Evolutionary conservation across 352 stramenopile species (phyloP), one percentile per base, ranked within the genome.

Genomic region (Thalassiosira sp.): DNA sequence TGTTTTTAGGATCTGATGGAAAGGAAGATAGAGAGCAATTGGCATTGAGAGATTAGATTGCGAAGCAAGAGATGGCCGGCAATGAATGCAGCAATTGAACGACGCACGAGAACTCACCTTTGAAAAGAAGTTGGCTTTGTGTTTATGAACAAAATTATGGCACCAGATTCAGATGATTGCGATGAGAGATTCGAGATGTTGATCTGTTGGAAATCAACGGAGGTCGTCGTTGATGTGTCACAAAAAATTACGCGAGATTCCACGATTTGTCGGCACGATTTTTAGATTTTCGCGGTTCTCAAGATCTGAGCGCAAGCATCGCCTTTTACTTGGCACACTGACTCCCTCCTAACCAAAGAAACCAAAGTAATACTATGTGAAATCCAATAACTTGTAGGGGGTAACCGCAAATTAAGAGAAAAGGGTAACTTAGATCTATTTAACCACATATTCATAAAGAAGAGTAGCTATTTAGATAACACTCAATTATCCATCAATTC

Each of bases 231-330:
- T n/a, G n/a, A n/a, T n/a, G n/a, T n/a, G n/a, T n/a, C n/a, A n/a
- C n/a, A n/a, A n/a, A n/a, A n/a, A n/a, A n/a, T n/a, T n/a, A n/a
- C n/a, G n/a, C n/a, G n/a, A n/a, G n/a, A n/a, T n/a, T n/a, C n/a
- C n/a, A n/a, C n/a, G n/a, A n/a, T n/a, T n/a, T n/a, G n/a, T n/a
- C n/a, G n/a, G n/a, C n/a, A n/a, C n/a, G n/a, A n/a, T n/a, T n/a
- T n/a, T n/a, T n/a, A n/a, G n/a, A n/a, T 61, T 61, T 15, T 40
- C 52, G 52, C 11, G 27, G n/a, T 43, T 61, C 25, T n/a, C n/a
- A n/a, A n/a, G n/a, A n/a, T n/a, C n/a, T n/a, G n/a, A n/a, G 20
- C 52, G 20, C 52, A 20, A 20, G 52, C 52, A 3, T 7, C 5
- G 7, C 10, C 52, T 45, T 18, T 3, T 11, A 33, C 52, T 2